Evolutionary conservation across 2,329 filamentous ascomycete genomes (phyloP).

Genomic region (Hymenoscyphus scutula): DNA sequence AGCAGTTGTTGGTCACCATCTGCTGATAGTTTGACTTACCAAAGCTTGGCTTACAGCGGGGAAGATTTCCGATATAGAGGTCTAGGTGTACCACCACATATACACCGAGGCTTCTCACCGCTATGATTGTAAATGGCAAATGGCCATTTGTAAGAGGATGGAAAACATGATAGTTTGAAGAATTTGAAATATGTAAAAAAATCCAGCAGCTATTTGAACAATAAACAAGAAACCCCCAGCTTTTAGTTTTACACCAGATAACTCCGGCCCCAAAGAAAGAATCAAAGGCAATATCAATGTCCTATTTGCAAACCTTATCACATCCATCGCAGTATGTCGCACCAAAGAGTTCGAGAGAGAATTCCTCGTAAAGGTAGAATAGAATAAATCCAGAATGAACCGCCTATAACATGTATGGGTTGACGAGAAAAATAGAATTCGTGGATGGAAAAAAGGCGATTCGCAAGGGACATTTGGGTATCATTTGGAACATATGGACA

Average conservation of each 20-base stretch:
- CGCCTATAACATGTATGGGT: background rate
- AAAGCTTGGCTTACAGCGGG: too few species aligned
- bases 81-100: background rate
- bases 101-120: background rate
- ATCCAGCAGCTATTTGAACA: background rate
- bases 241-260: background rate
- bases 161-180: background rate
- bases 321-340: background rate
- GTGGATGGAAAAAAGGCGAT: background rate
- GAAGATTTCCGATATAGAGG: too few species aligned
- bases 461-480: background rate
- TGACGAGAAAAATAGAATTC: background rate
- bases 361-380: background rate
- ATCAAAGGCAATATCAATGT: background rate
- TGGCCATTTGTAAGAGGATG: too few species aligned
- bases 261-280: background rate
- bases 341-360: background rate
- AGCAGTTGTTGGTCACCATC: too few species aligned
- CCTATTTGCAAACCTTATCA: background rate
- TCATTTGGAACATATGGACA: background rate
- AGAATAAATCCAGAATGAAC: background rate
- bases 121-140: background rate
- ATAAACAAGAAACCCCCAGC: background rate
- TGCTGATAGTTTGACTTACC: too few species aligned
- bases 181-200: background rate